Evolutionary conservation across 805 yeast genomes (phyloP).

Genomic region (Priceomyces haplophilus): DNA sequence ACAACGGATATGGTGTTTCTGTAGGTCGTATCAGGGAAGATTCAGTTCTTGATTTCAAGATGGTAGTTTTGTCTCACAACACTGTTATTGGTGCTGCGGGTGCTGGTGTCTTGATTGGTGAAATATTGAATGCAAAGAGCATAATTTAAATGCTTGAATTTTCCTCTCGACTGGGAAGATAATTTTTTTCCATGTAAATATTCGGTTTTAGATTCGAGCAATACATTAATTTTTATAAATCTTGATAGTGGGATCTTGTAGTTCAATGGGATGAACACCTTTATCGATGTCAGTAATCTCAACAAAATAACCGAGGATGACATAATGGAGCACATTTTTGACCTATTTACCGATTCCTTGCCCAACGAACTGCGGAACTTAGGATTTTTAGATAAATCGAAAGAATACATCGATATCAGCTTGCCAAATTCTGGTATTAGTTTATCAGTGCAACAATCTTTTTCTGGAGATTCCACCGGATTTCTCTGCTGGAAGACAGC

Average conservation of each 20-base stretch:
- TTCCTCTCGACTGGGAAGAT: not conserved
- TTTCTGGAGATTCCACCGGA: constrained; percentile 48
- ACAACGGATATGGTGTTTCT: constrained; percentile 87
- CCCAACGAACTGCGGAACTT: constrained; percentile 27
- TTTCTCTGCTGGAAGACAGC: constrained; percentile 61
- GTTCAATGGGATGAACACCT: constrained; percentile 2
- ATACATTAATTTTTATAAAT: not conserved
- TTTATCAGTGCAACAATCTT: constrained; percentile 31
- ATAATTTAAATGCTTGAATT: constrained; percentile 47
- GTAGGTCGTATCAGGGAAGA: constrained; percentile 95
- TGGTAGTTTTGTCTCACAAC: constrained; percentile 97
- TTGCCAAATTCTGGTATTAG: constrained; percentile 22
- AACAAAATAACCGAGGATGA: constrained; percentile 21
- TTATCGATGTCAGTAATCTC: constrained; percentile 7
- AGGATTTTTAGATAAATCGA: constrained; percentile 34
- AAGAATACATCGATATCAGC: constrained; percentile 19
- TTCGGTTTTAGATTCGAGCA: not conserved
- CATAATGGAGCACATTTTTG: constrained; percentile 31
- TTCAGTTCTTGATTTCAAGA: constrained; percentile 88
- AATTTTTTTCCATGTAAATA: too few species aligned
- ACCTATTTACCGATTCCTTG: constrained; percentile 25
- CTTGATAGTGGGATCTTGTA: too few species aligned
- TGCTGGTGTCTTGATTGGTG: constrained; percentile 94
- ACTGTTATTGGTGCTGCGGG: constrained; percentile 99
- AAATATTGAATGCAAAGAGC: constrained; percentile 73